Conservation (phyloP, 495 filamentous ascomycete species). For the Achaetomiella virescens region DNA sequence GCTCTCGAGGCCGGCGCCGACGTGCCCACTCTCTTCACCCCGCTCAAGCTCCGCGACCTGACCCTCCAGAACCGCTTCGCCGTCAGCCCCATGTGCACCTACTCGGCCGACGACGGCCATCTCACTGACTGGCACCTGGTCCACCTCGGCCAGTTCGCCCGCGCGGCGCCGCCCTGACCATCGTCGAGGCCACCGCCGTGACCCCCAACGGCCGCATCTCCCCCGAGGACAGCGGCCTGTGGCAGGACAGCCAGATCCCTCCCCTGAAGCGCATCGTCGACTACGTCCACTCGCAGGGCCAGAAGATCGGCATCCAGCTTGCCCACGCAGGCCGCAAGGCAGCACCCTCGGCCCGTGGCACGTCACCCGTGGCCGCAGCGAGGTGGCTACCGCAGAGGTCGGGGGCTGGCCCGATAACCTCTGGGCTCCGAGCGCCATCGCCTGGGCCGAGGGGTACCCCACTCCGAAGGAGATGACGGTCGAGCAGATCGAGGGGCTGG, state of each 20-base stretch:
- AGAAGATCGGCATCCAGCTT: slow-evolving; percentile 66
- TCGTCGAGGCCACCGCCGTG: slow-evolving; percentile 66
- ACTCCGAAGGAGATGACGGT: slow-evolving; percentile 53
- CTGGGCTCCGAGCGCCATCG: slow-evolving; percentile 40
- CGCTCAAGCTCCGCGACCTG: slow-evolving; percentile 59
- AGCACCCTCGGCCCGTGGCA: slow-evolving; percentile 58
- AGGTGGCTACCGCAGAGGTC: slow-evolving; percentile 44
- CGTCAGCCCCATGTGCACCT: slow-evolving; percentile 60
- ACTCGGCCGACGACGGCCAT: slow-evolving; percentile 60
- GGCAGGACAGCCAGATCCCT: slow-evolving; percentile 63
- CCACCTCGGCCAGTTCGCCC: slow-evolving; percentile 55
- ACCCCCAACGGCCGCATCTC: slow-evolving; percentile 64
- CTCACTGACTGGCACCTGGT: slow-evolving; percentile 64
- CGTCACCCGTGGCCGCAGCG: slow-evolving; percentile 11
- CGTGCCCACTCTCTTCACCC: slow-evolving; percentile 59
- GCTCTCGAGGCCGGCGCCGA: slow-evolving; percentile 36
- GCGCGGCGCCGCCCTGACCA: slow-evolving; percentile 57
- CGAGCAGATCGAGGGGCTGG: slow-evolving; percentile 56
- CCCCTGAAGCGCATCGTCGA: slow-evolving; percentile 56
- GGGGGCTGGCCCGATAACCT: slow-evolving; percentile 66
- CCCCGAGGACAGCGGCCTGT: slow-evolving; percentile 63
- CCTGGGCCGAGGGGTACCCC: slow-evolving; percentile 38
- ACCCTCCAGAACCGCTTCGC: slow-evolving; percentile 67
- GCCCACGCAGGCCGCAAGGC: slow-evolving; percentile 70
- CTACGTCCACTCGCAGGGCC: slow-evolving; percentile 56